Evolutionary conservation across 352 stramenopile genomes (phyloP), one percentile per base, ranked within the genome.

Genomic region (Blastocystis sp.): DNA sequence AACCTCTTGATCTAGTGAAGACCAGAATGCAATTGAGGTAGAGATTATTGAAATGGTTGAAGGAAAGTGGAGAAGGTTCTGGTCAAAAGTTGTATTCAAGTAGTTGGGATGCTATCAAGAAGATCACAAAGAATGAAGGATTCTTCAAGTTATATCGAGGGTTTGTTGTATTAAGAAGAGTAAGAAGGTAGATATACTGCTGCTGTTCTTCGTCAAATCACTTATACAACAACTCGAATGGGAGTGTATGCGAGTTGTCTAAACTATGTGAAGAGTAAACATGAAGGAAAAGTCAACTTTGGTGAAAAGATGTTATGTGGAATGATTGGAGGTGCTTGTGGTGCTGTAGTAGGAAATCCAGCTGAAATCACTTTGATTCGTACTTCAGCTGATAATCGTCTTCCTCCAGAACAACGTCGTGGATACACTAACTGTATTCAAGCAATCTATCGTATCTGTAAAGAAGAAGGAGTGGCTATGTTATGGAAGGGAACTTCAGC

Each of bases 1-100:
- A 88, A 46, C 78, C 78, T 16, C 83, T 88, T 49, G 78, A 88
- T 69, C 49, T 88, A n/a, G 63, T 78, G 7, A 88, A 88, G 58
- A 88, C 78, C 0, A 61, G 78, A 52, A 80, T 88, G 78, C 78
- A 88, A n/a, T 66, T 88, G 35, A 85, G 65, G 58, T 73, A 59
- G 46, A 46, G 11, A 0, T 24, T 74, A 37, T 35, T 9, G 43
- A 39, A 61, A n/a, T n/a, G 9, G 27, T 27, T 63, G 12, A 63
- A 3, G 29, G 9, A 32, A n/a, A 80, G 69, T 59, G 69, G 69
- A 52, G 75, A 75, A 29, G 75, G 61, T 21, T 61, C 57, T 24
- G 49, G 21, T 24, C 29, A 86, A 58, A 86, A 86, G 46, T 42
- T 69, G 57, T 86, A 86, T 42, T 57, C 16, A 7, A 75, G 75